Evolutionary conservation across 805 yeast species (phyloP), one percentile per base, ranked within the genome.

Genomic region (Cephaloascus albidus): DNA sequence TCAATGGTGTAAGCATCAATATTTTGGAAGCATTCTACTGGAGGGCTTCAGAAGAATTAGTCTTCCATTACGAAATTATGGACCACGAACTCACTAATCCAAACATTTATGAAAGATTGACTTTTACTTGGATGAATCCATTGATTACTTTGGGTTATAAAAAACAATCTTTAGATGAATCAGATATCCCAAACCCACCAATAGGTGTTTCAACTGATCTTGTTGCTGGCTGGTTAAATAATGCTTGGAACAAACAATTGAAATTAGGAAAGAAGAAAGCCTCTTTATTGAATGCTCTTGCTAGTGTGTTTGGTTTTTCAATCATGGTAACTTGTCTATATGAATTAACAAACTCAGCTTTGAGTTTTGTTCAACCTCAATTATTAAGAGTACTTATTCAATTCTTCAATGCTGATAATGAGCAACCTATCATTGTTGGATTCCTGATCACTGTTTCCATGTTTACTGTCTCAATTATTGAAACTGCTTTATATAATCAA

Each of bases 351-450:
- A 51, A 50, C 30, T 45, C 45, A 12, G 36, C 56, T 10, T 41
- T 56, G n/a, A 47, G 49, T 26, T 87, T 85, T 53, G 69, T 73
- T n/a, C 95, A 87, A 60, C 97, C 97, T 0, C 96, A 86, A 51
- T 60, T 89, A 20, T 63, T 90, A 40, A 71, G 83, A 40, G 51
- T 71, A 5, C 68, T 89, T 45, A 87, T 89, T 47, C 55, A 63
- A 39, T 80, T 73, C 50, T 76, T 81, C 43, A 70, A 72, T 37
- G 76, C 70, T n/a, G 65, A 65, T 54, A 45, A 37, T 2, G 51
- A 48, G 32, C 32, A 36, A 14, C 79, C 81, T 3, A 50, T 76
- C 16, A 55, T 79, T 10, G 64, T 73, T 41, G 95, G 95, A 5
- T 58, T 78, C 33, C 58, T 76, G 40, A 70, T 87, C 40, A 78